Evolutionary conservation across 225 moss, liverwort and hornwort genomes (phyloP).

Genomic region (Pleurozium schreberi): DNA sequence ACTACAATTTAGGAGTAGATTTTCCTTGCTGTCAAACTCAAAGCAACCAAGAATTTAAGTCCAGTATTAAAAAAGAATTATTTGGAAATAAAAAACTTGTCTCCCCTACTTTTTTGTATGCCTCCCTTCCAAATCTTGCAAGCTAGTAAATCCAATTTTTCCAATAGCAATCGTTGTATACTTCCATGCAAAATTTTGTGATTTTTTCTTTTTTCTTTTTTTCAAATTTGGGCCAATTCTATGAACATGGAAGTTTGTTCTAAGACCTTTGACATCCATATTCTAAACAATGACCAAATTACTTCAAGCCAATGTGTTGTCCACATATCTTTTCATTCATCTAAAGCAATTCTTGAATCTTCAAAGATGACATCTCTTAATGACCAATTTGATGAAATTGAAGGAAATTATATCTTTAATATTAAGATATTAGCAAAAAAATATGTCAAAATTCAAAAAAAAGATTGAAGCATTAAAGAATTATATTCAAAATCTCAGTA

Average conservation of each 20-base stretch:
- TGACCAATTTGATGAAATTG: not conserved
- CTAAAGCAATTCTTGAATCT: not conserved
- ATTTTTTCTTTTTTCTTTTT: not conserved
- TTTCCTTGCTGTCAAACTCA: not conserved
- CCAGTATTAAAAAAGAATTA: not conserved
- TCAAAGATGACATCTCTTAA: not conserved
- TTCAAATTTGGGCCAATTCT: rapidly evolving
- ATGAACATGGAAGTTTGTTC: not conserved
- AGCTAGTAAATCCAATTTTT: rapidly evolving
- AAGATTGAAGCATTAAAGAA: not conserved
- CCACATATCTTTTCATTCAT: not conserved
- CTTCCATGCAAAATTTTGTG: rapidly evolving
- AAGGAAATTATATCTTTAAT: rapidly evolving
- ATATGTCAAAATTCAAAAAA: not conserved
- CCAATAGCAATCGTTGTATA: not conserved
- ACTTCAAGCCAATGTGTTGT: not conserved
- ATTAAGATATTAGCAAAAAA: not conserved
- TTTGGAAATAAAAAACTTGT: not conserved
- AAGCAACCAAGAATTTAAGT: not conserved
- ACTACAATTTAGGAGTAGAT: not conserved
- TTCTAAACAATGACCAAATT: not conserved
- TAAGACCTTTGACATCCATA: not conserved
- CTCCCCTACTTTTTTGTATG: rapidly evolving
- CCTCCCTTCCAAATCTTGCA: not conserved
- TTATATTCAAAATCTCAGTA: not conserved